Evolutionary conservation across 768 basidiomycete species (phyloP).

Genomic region (Postia placenta): DNA sequence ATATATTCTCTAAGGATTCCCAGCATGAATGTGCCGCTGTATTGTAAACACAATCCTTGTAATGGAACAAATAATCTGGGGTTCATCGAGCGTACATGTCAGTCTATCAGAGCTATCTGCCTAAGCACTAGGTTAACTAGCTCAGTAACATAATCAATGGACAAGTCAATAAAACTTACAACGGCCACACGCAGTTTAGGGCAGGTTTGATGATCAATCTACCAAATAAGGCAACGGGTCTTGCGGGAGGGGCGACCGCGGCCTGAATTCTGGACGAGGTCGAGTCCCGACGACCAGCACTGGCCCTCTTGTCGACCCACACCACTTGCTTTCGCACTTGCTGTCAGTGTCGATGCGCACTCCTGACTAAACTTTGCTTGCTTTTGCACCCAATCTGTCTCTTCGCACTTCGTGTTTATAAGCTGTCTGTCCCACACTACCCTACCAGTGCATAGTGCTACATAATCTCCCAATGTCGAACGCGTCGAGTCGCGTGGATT

Average conservation of each 20-base stretch:
- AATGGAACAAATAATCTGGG: no score
- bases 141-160: no score
- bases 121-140: no score
- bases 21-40: no score
- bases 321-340: not conserved
- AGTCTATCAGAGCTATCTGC: no score
- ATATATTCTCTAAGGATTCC: no score
- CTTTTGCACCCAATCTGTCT: not conserved
- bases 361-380: no score
- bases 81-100: no score
- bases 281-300: slow-evolving; percentile 5
- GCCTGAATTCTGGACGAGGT: slow-evolving; percentile 1
- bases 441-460: not conserved
- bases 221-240: slow-evolving; percentile 2
- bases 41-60: no score
- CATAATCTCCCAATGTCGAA: slow-evolving; percentile 14
- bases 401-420: not conserved
- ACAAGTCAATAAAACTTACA: no score
- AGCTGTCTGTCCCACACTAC: not conserved
- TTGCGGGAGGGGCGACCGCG: not conserved
- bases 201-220: slow-evolving; percentile 1
- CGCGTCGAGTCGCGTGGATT: slow-evolving; percentile 21
- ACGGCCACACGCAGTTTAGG: not conserved
- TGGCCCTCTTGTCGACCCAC: not conserved
- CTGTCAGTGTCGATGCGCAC: not conserved